Conservation (phyloP, 2,329 filamentous ascomycete genomes). For the Colletotrichum godetiae region DNA sequence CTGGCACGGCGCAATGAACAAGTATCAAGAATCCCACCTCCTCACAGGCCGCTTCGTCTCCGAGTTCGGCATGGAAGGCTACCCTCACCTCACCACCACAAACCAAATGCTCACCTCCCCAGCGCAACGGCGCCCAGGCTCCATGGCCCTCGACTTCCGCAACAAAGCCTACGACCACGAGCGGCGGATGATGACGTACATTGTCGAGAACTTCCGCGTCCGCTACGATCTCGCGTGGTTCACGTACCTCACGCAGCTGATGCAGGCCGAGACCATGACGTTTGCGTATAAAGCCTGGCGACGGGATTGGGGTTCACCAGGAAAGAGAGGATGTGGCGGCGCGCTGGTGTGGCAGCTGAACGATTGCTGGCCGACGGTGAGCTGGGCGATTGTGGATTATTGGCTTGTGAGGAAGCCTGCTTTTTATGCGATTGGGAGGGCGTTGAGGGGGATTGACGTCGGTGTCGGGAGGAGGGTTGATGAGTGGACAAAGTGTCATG, state of each 20-base stretch:
- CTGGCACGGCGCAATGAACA: constrained; percentile 83
- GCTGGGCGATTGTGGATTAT: constrained; percentile 68
- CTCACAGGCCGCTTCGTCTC: constrained; percentile 82
- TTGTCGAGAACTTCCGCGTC: constrained; percentile 76
- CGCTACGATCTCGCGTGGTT: constrained; percentile 74
- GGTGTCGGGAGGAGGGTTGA: constrained; percentile 60
- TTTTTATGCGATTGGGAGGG: constrained; percentile 57
- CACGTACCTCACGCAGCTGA: constrained; percentile 74
- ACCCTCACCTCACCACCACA: constrained; percentile 79
- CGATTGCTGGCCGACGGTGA: constrained; percentile 76
- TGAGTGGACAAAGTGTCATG: constrained; percentile 58
- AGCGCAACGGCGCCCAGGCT: constrained; percentile 71
- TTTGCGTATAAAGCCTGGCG: constrained; percentile 68
- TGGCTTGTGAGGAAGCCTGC: constrained; percentile 35
- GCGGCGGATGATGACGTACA: constrained; percentile 77
- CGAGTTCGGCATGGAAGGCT: constrained; percentile 86
- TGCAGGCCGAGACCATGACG: constrained; percentile 64
- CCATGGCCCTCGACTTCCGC: constrained; percentile 81
- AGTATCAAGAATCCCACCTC: constrained; percentile 79
- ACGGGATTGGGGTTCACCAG: constrained; percentile 70
- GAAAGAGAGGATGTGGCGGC: constrained; percentile 69
- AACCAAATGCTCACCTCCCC: constrained; percentile 69
- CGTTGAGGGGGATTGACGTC: constrained; percentile 69
- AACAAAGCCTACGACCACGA: constrained; percentile 87
- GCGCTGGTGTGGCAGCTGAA: constrained; percentile 78